Percentiles rank a stretch among this genome's conserved stretches.
phyloP scores from a whole-genome alignment of 345 rosid species.

The Rhizophora apiculata region DNA sequence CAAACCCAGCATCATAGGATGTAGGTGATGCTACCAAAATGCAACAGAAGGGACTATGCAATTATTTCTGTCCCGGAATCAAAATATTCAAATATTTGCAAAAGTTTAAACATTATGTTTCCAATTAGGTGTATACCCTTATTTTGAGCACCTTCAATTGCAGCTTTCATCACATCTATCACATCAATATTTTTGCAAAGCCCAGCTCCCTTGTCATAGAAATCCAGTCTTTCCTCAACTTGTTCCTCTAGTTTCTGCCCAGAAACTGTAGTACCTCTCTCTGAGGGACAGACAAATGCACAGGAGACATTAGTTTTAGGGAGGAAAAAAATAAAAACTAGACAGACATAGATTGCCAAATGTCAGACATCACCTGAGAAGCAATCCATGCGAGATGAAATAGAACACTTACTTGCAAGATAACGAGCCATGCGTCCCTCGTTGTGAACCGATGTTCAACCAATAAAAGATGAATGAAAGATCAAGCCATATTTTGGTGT shows the following conservation, averaged over 20 bases:
- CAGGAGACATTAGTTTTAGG: not conserved
- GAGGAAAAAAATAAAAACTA: not conserved
- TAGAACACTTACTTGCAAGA: conserved; percentile 91
- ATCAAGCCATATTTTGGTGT: conserved; percentile 95
- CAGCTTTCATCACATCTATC: conserved; percentile 95
- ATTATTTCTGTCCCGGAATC: no score
- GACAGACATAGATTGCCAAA: not conserved
- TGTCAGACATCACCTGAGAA: conserved; percentile 56
- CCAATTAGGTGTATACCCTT: conserved; percentile 38
- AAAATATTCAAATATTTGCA: no score
- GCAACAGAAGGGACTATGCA: no score
- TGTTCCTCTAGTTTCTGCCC: conserved; percentile 95
- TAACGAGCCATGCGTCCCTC: conserved; percentile 96
- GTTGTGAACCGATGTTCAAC: conserved; percentile 81
- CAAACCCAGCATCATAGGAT: no score
- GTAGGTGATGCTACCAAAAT: no score
- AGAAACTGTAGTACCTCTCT: conserved; percentile 50
- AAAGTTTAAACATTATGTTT: not conserved
- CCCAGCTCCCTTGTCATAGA: conserved; percentile 91
- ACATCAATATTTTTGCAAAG: conserved; percentile 95
- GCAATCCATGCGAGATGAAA: conserved; percentile 90
- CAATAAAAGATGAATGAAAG: conserved; percentile 92
- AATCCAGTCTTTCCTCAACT: conserved; percentile 87
- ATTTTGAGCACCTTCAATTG: conserved; percentile 43
- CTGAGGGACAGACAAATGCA: conserved; percentile 32